phyloP scores from a whole-genome alignment of 2,329 filamentous ascomycete species.

The Furcasterigmium sp. region DNA sequence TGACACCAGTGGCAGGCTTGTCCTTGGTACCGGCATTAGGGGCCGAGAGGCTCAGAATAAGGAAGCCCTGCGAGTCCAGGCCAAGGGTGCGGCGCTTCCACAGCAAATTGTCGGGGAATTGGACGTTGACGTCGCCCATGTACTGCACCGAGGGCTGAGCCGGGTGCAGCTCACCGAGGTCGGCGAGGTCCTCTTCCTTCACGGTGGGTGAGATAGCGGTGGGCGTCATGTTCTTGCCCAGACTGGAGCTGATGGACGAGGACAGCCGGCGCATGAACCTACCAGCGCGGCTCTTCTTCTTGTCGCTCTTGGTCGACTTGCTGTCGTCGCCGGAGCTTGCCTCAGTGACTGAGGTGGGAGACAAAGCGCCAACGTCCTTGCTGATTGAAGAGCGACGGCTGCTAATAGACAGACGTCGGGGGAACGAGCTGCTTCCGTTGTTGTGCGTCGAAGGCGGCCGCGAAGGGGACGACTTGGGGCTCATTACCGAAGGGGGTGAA shows the following conservation, averaged over 20 bases:
- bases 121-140: slow-evolving; percentile 89
- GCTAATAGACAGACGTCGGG: slow-evolving; percentile 60
- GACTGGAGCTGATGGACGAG: slow-evolving; percentile 41
- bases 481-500: slow-evolving; percentile 15
- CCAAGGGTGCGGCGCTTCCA: slow-evolving; percentile 93
- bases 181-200: slow-evolving; percentile 38
- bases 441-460: slow-evolving; percentile 42
- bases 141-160: slow-evolving; percentile 47
- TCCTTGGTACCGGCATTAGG: slow-evolving; percentile 40
- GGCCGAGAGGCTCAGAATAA: slow-evolving; percentile 67
- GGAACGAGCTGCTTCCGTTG: slow-evolving; percentile 36
- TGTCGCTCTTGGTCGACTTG: slow-evolving; percentile 33
- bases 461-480: slow-evolving; percentile 31
- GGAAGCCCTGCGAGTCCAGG: slow-evolving; percentile 76
- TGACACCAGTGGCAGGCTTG: slow-evolving; percentile 49
- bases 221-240: slow-evolving; percentile 36
- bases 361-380: slow-evolving; percentile 32
- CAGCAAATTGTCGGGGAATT: slow-evolving; percentile 91
- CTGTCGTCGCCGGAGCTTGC: slow-evolving; percentile 42
- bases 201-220: slow-evolving; percentile 44
- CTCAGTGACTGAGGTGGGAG: slow-evolving; percentile 37
- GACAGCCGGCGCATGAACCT: slow-evolving; percentile 57
- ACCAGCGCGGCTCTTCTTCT: slow-evolving; percentile 46
- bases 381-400: slow-evolving; percentile 50
- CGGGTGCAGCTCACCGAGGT: slow-evolving; percentile 10